These are phyloP conservation scores for Staphylotrichum longicolle DNA, from an alignment of 495 filamentous ascomycete species.

Conservation along the genomic window DNA sequence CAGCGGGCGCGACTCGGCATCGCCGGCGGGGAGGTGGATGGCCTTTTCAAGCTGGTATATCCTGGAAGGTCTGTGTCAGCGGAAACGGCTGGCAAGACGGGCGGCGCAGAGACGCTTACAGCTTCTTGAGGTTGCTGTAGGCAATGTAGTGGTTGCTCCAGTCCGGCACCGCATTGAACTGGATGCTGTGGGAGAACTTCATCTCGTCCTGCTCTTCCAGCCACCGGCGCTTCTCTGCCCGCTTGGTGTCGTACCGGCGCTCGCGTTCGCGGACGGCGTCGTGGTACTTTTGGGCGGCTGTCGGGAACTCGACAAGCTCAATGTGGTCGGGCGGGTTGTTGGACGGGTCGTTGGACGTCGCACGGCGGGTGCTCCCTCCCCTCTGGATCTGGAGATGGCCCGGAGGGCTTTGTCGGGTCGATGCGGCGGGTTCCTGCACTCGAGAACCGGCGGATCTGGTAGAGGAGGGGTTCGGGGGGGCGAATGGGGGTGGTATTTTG, in stretches of 20 bases:
- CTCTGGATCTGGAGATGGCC: conserved; percentile 29
- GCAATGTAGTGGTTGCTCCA: conserved; percentile 98
- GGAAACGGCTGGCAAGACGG: background rate
- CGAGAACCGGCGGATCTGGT: conserved; percentile 26
- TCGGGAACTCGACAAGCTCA: conserved; percentile 40
- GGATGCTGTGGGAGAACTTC: conserved; percentile 99
- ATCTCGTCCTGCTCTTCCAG: conserved; percentile 74
- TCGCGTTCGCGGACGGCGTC: conserved; percentile 19
- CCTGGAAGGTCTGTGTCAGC: conserved; percentile 43
- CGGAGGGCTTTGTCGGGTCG: conserved; percentile 23
- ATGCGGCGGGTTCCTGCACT: conserved; percentile 26
- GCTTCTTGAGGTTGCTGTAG: conserved; percentile 98
- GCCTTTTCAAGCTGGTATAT: conserved; percentile 92
- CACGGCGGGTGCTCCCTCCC: conserved; percentile 40
- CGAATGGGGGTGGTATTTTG: conserved; percentile 41
- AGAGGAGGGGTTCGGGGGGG: conserved; percentile 42
- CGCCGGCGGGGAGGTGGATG: conserved; percentile 55
- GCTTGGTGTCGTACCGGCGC: conserved; percentile 35
- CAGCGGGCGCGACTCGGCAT: conserved; percentile 82
- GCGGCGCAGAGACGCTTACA: conserved; percentile 56
- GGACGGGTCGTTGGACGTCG: conserved; percentile 11
- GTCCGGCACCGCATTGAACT: conserved; percentile 98
- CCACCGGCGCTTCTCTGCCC: conserved; percentile 52
- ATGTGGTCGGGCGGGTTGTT: conserved; percentile 25
- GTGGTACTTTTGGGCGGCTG: conserved; percentile 13